Evolutionary conservation across 306 rosid genomes (phyloP), one percentile per base, ranked within the genome.

Genomic region (Pyrus betulifolia): DNA sequence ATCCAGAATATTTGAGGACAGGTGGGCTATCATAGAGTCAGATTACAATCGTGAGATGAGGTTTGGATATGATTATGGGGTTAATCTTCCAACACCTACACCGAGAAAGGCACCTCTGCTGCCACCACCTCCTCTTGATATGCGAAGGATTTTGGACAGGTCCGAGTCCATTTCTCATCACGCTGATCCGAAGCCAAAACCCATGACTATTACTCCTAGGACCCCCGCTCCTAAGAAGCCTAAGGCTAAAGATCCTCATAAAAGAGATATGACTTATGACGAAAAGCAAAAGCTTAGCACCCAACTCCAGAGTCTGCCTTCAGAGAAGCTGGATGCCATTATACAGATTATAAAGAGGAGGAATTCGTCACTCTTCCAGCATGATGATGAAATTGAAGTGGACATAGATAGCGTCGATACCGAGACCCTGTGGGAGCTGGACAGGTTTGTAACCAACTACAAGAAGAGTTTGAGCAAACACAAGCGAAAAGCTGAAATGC

Each of bases 381-480:
- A 90, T 70, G 98, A 92, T 64, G 98, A 89, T 76, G 97, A 95
- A 78, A 89, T 95, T 81, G 98, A 95, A 84, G 98, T 95, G 82
- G 96, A 95, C 77, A 90, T 95, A 74, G 97, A 92, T 84, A 92
- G 90, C 1, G 95, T 95, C 72, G 97, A 95, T 84, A 84, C 88
- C 45, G 97, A 92, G 86, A 95, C 96, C 67, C 92, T 95, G 46
- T 95, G 97, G 98, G 97, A 95, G 87, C 98, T 92, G 61, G 98
- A 95, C 83, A 89, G 97, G 85, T 90, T 89, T 83, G 96, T 95
- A 52, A 90, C 96, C 60, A 95, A 95, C 86, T 90, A 88, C 69
- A 95, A 90, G 91, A 95, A 95, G 87, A 89, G 96, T 82, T 87
- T 95, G 85, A 95, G 96, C 88, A 95, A 95, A 80, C 84, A 89